Evolutionary conservation across 495 filamentous ascomycete genomes (phyloP), one percentile per base, ranked within the genome.

Genomic region (Darksidea phi): DNA sequence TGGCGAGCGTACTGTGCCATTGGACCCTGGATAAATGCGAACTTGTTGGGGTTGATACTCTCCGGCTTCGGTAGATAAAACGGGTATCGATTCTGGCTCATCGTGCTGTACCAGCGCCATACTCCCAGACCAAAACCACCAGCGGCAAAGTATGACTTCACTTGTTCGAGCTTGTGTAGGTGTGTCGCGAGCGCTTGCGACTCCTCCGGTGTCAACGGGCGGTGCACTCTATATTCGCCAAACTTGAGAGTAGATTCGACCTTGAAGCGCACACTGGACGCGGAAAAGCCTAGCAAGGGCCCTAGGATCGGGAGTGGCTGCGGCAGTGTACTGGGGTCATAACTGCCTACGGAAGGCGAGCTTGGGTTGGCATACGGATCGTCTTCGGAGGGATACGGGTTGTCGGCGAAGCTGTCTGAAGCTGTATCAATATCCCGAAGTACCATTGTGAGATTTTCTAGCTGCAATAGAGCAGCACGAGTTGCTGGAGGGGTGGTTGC

Each of bases 11-110:
- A 21, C 24, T 50, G 32, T 2, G 68, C 68, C 18, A 28, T 7
- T 6, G 48, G 54, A 17, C 68, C 69, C 21, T 53, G 56, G 41
- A 71, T 10, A 18, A 51, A 51, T 17, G 54, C 12, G 49, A 69
- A 67, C n/a, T 54, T 63, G 34, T 69, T 47, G 13, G 57, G 59
- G 17, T 69, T 58, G 62, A 69, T 43, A 12, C 20, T 45, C 49
- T 64, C 60, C 13, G 52, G 41, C n/a, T 57, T 67, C 3, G 68
- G 68, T 4, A 20, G 26, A 23, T 54, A 63, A 15, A 67, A 54
- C 17, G 67, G 68, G 47, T 59, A 71, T n/a, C 54, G 25, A 37
- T 49, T 59, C 23, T 41, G 51, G 6, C 25, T 26, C 28, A 48
- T 37, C 10, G 63, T 67, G 2, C 17, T 20, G 13, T 54, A 61